Percentiles rank a stretch among this genome's conserved stretches.
phyloP scores from a whole-genome alignment of 2,329 filamentous ascomycete species.

The Cadophora sp. region DNA sequence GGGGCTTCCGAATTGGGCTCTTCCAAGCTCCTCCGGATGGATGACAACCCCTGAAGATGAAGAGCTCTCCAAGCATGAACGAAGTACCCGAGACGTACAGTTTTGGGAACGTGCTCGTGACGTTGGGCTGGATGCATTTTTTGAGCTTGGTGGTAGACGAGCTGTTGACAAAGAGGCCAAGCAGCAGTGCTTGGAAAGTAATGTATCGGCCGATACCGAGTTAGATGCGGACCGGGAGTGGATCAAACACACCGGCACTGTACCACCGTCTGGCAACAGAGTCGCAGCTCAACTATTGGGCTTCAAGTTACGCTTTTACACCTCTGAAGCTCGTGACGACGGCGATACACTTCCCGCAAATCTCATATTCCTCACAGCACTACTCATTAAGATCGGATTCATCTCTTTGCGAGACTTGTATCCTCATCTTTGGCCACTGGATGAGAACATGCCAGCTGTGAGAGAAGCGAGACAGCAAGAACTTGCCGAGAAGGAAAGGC shows the following conservation, averaged over 20 bases:
- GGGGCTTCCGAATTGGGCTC: constrained; percentile 85
- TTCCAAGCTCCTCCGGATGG: constrained; percentile 72
- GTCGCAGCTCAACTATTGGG: constrained; percentile 94
- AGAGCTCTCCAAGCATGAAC: constrained; percentile 59
- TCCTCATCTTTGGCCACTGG: constrained; percentile 85
- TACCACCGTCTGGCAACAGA: constrained; percentile 85
- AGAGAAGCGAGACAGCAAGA: constrained; percentile 75
- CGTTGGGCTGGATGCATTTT: constrained; percentile 82
- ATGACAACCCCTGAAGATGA: constrained; percentile 73
- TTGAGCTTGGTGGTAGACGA: constrained; percentile 80
- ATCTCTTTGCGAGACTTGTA: constrained; percentile 92
- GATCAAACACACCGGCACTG: constrained; percentile 80
- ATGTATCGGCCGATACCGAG: constrained; percentile 48
- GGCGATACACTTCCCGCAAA: constrained; percentile 87
- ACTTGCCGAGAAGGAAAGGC: constrained; percentile 78
- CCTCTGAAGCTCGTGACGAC: constrained; percentile 76
- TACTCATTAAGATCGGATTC: constrained; percentile 97
- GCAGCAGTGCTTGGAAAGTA: constrained; percentile 52
- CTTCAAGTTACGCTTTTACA: constrained; percentile 97
- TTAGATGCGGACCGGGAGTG: constrained; percentile 69
- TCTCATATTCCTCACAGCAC: constrained; percentile 86
- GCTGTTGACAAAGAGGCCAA: constrained; percentile 64
- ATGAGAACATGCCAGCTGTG: constrained; percentile 81
- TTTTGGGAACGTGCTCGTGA: constrained; percentile 87
- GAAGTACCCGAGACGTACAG: constrained; percentile 69